Conservation (phyloP, 2,329 filamentous ascomycete genomes). For the Penicillium hordei region DNA sequence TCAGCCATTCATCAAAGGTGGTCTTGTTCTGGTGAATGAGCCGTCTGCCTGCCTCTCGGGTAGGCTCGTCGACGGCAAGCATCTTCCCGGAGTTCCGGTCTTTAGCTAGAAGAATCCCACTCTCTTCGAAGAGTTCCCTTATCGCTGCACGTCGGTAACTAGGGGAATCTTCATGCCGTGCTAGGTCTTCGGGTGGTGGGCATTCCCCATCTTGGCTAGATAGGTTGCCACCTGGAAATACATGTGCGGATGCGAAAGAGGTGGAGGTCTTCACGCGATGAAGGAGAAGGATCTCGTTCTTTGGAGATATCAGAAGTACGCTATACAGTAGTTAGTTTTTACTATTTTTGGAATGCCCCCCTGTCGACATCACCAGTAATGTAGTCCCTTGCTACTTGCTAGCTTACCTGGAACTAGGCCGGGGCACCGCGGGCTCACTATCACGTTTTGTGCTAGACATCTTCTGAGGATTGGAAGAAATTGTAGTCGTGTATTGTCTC, state of each 20-base stretch:
- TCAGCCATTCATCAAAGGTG: constrained; percentile 67
- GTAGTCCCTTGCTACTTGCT: neutral
- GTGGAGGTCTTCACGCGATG: constrained; percentile 79
- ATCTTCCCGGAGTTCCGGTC: constrained; percentile 47
- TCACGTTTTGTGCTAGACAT: constrained; percentile 25
- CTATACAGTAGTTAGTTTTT: constrained; percentile 46
- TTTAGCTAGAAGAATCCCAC: constrained; percentile 75
- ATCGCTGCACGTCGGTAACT: constrained; percentile 81
- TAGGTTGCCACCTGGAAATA: constrained; percentile 89
- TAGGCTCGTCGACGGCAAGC: constrained; percentile 59
- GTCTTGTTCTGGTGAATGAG: constrained; percentile 66
- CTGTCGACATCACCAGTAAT: neutral
- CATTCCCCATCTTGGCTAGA: constrained; percentile 69
- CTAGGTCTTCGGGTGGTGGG: constrained; percentile 51
- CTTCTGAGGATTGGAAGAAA: constrained; percentile 5
- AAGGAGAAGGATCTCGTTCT: constrained; percentile 83
- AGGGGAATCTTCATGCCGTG: constrained; percentile 67
- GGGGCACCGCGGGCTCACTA: constrained; percentile 49
- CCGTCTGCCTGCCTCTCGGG: constrained; percentile 65
- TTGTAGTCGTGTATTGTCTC: constrained; percentile 18
- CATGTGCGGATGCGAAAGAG: constrained; percentile 87
- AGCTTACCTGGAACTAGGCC: constrained; percentile 63
- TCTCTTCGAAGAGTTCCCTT: constrained; percentile 92
- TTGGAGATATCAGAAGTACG: constrained; percentile 79
- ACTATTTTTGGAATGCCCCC: neutral